phyloP scores from a whole-genome alignment of 345 rosid species.

The Moringa oleifera region DNA sequence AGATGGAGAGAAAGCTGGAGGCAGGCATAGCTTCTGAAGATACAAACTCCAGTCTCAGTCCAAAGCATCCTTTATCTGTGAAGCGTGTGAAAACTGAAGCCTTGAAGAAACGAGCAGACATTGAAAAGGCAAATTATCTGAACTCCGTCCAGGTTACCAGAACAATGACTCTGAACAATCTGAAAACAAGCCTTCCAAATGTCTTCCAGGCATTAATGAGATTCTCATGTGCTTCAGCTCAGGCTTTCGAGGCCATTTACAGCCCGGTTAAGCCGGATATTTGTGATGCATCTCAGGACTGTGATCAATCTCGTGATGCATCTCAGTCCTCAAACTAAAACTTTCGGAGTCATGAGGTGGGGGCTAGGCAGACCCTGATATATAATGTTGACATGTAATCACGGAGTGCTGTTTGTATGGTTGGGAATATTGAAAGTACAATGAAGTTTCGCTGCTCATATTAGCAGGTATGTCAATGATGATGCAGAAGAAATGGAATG shows the following conservation, averaged over 20 bases:
- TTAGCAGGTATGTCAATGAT: too few relatives aligned
- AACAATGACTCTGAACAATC: conserved; percentile 58
- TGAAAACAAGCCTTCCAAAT: conserved; percentile 70
- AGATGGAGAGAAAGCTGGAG: conserved; percentile 54
- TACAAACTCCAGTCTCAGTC: conserved; percentile 30
- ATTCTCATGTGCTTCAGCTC: conserved; percentile 50
- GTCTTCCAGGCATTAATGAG: conserved; percentile 63
- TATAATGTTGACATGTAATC: too few relatives aligned
- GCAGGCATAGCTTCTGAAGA: conserved; percentile 33
- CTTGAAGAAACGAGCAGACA: conserved; percentile 46
- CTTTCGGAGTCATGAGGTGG: not conserved
- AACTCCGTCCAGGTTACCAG: conserved; percentile 45
- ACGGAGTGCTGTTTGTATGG: too few relatives aligned
- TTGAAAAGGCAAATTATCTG: conserved; percentile 48
- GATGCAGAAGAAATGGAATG: too few relatives aligned
- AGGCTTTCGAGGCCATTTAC: conserved; percentile 52
- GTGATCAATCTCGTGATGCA: conserved; percentile 8
- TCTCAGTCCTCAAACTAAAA: too few relatives aligned
- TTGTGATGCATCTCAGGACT: conserved; percentile 26
- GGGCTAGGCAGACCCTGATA: too few relatives aligned
- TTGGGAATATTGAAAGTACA: too few relatives aligned
- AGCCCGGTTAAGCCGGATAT: conserved; percentile 21
- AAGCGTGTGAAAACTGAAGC: conserved; percentile 58
- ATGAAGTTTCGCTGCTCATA: too few relatives aligned
- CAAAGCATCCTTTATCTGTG: conserved; percentile 61